Evolutionary conservation across 805 yeast species (phyloP).

Genomic region (Cyberlindnera americana): DNA sequence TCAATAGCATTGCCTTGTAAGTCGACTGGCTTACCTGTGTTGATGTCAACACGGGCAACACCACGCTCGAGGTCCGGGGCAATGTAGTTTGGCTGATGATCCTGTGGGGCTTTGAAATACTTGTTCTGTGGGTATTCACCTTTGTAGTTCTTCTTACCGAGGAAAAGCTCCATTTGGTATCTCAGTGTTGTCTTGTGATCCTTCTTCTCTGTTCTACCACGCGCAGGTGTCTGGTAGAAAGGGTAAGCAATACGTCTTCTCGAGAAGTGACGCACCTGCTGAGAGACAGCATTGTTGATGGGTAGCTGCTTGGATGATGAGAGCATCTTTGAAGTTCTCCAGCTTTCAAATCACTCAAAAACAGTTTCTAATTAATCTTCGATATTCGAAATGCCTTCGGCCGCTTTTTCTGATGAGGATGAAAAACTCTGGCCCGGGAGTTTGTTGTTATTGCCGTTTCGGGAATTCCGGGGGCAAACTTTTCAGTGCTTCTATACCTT

Average conservation of each 20-base stretch:
- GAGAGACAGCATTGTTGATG: slow-evolving; percentile 11
- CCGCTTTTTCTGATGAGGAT: too few species aligned
- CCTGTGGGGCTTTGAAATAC: slow-evolving; percentile 61
- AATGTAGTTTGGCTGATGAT: slow-evolving; percentile 72
- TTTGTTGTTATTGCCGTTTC: too few species aligned
- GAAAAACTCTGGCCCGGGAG: too few species aligned
- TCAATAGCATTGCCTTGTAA: slow-evolving; percentile 19
- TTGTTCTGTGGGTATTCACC: slow-evolving; percentile 80
- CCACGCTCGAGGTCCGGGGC: slow-evolving; percentile 50
- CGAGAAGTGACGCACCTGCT: slow-evolving; percentile 44
- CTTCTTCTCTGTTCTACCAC: slow-evolving; percentile 38
- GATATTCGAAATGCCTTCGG: too few species aligned
- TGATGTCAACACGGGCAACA: slow-evolving; percentile 32
- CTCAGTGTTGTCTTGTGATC: slow-evolving; percentile 51
- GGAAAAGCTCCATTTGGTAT: slow-evolving; percentile 63
- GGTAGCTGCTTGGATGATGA: slow-evolving; percentile 6
- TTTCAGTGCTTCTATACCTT: too few species aligned
- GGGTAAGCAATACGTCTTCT: slow-evolving; percentile 55
- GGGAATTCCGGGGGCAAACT: too few species aligned
- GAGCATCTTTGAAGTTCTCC: slow-evolving; percentile 6
- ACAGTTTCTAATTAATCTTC: too few species aligned
- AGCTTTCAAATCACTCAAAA: too few species aligned
- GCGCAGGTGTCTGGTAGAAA: slow-evolving; percentile 41
- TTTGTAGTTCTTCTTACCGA: slow-evolving; percentile 80
- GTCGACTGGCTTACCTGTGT: slow-evolving; percentile 31